phyloP scores from a whole-genome alignment of 768 basidiomycete species.

The Boletus rufocinnamomeus region DNA sequence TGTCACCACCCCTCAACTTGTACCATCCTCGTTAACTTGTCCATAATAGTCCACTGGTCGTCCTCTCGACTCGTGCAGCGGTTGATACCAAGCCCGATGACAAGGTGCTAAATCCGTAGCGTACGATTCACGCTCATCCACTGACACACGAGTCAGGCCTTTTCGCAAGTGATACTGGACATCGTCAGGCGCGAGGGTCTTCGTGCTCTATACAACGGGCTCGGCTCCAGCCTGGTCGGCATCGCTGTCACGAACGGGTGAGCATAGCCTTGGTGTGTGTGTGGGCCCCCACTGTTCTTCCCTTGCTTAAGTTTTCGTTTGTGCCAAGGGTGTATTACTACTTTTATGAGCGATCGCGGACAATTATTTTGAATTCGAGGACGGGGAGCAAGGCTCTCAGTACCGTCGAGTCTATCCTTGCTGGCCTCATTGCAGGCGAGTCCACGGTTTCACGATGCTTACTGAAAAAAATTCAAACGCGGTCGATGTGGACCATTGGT shows the following conservation, averaged over 20 bases:
- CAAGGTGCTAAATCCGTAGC: conserved; percentile 59
- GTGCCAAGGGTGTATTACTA: conserved; percentile 87
- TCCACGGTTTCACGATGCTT: conserved; percentile 4
- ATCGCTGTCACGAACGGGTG: conserved; percentile 94
- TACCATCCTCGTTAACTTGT: conserved; percentile 5
- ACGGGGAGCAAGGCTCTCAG: conserved; percentile 67
- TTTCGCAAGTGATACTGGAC: conserved; percentile 66
- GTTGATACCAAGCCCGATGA: conserved; percentile 80
- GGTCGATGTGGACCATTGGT: neutral
- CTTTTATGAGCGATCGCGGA: conserved; percentile 78
- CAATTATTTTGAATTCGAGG: conserved; percentile 54
- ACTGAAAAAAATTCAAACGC: neutral
- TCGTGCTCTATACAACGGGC: conserved; percentile 81
- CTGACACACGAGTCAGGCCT: conserved; percentile 46
- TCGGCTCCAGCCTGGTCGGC: conserved; percentile 82
- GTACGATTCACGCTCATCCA: neutral
- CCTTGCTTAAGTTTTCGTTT: neutral
- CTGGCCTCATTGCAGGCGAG: conserved; percentile 82
- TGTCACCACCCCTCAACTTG: conserved; percentile 4
- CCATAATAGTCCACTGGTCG: conserved; percentile 75
- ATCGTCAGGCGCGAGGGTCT: conserved; percentile 85
- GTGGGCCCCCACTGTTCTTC: neutral
- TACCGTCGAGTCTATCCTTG: conserved; percentile 87
- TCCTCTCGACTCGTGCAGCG: conserved; percentile 90
- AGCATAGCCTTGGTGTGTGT: conserved; percentile 25